Percentiles rank a stretch among this genome's conserved stretches.
Conservation (phyloP, 352 stramenopile species). For the Phytophthora crassamura region DNA sequence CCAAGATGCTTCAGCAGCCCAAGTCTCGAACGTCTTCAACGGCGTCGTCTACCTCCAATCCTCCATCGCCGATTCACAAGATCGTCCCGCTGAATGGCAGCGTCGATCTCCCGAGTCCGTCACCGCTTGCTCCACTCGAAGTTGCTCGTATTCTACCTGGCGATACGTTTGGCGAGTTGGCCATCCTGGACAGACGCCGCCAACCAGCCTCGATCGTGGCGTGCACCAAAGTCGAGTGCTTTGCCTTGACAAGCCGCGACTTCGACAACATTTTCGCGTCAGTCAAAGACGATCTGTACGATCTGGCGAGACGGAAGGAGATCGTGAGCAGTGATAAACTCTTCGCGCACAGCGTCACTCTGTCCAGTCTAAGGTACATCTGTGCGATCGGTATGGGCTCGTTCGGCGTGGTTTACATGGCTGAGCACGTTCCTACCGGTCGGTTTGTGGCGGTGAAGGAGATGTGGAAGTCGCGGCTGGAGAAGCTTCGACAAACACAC, state of each 20-base stretch:
- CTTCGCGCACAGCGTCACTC: slow-evolving; percentile 57
- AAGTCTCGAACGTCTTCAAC: slow-evolving; percentile 32
- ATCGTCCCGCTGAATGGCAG: slow-evolving; percentile 6
- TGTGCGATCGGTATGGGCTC: slow-evolving; percentile 91
- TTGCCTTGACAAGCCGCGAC: slow-evolving; percentile 66
- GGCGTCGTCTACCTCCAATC: slow-evolving; percentile 6
- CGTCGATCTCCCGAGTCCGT: not conserved
- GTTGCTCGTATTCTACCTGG: slow-evolving; percentile 52
- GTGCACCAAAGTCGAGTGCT: slow-evolving; percentile 65
- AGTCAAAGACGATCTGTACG: slow-evolving; percentile 42
- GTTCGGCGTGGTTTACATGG: slow-evolving; percentile 95
- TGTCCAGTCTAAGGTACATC: slow-evolving; percentile 66
- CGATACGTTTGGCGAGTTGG: slow-evolving; percentile 76
- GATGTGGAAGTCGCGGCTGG: slow-evolving; percentile 34
- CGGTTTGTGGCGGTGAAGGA: slow-evolving; percentile 75
- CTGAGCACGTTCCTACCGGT: slow-evolving; percentile 79
- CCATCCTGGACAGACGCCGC: slow-evolving; percentile 52
- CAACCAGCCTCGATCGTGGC: slow-evolving; percentile 76
- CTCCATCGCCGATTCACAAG: slow-evolving; percentile 26
- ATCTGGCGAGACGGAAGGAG: slow-evolving; percentile 39
- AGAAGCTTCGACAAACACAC: slow-evolving; percentile 80
- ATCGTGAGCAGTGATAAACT: slow-evolving; percentile 46
- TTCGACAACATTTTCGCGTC: slow-evolving; percentile 67
- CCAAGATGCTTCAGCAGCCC: slow-evolving; percentile 46
- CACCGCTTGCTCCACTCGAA: slow-evolving; percentile 26